Percentiles rank a stretch among this genome's conserved stretches.
phyloP scores from a whole-genome alignment of 2,329 filamentous ascomycete species.

The Rhynchosporium graminicola region DNA sequence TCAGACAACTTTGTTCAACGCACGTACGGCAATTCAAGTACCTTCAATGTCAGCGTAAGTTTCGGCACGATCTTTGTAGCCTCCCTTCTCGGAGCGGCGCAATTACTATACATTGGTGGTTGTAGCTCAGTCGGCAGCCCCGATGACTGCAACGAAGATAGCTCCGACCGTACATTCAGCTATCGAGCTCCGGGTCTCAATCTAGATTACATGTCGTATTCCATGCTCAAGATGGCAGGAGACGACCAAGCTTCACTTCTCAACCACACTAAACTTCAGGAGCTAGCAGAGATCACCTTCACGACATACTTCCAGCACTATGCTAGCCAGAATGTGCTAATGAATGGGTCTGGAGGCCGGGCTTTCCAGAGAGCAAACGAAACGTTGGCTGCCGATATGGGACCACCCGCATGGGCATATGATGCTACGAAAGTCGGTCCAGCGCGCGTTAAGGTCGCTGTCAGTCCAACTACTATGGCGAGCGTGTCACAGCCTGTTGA shows the following conservation, averaged over 20 bases:
- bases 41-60: not conserved
- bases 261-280: not conserved
- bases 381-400: not conserved
- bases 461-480: not conserved
- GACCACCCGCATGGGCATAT: not conserved
- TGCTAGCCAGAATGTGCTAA: not conserved
- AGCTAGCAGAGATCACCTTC: not conserved
- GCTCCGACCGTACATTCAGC: not conserved
- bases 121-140: not conserved
- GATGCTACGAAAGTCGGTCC: conserved; percentile 1
- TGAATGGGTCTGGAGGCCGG: not conserved
- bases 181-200: not conserved
- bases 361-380: not conserved
- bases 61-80: not conserved
- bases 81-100: not conserved
- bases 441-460: not conserved
- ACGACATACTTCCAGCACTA: not conserved
- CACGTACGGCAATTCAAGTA: not conserved
- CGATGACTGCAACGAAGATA: not conserved
- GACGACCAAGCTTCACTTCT: not conserved
- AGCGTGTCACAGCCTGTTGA: not conserved
- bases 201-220: conserved; percentile 2
- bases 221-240: not conserved
- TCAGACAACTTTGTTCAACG: not conserved
- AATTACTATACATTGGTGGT: not conserved